Evolutionary conservation across 2,329 filamentous ascomycete genomes (phyloP).

Genomic region (Venturia nashicola): DNA sequence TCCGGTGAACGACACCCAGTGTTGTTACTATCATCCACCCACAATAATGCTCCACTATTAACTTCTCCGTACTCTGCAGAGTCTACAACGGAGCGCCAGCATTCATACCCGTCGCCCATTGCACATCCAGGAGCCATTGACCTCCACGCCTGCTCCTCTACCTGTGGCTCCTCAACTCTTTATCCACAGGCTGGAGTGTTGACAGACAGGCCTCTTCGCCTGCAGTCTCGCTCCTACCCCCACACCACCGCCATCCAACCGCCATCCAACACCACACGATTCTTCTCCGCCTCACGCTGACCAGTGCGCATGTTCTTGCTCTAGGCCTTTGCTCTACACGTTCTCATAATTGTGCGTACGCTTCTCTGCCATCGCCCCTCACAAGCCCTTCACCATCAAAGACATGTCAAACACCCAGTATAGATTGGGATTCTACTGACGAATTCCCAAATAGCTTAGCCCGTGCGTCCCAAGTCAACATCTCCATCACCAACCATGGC

Average conservation of each 20-base stretch:
- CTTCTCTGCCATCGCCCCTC: neutral
- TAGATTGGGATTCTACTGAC: neutral
- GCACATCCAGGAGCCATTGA: neutral
- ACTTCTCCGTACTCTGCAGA: neutral
- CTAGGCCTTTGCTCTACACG: neutral
- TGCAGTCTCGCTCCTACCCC: neutral
- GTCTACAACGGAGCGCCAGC: neutral
- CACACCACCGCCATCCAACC: neutral
- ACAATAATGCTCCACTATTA: constrained; percentile 1
- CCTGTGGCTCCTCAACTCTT: neutral
- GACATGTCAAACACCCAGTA: neutral
- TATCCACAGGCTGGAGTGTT: neutral
- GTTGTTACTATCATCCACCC: neutral
- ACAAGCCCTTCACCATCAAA: neutral
- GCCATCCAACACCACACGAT: neutral
- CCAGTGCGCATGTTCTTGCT: neutral
- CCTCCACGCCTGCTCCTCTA: neutral
- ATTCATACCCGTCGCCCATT: neutral
- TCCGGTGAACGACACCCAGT: neutral
- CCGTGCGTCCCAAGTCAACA: neutral
- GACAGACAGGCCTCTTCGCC: neutral
- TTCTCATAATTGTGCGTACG: neutral
- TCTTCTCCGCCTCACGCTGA: neutral
- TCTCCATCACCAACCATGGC: neutral
- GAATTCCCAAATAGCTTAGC: neutral